Percentiles rank a stretch among this genome's conserved stretches.
These are phyloP conservation scores for Rhodofomes roseus DNA, from an alignment of 1,284 basidiomycete genomes.

Conservation along the genomic window DNA sequence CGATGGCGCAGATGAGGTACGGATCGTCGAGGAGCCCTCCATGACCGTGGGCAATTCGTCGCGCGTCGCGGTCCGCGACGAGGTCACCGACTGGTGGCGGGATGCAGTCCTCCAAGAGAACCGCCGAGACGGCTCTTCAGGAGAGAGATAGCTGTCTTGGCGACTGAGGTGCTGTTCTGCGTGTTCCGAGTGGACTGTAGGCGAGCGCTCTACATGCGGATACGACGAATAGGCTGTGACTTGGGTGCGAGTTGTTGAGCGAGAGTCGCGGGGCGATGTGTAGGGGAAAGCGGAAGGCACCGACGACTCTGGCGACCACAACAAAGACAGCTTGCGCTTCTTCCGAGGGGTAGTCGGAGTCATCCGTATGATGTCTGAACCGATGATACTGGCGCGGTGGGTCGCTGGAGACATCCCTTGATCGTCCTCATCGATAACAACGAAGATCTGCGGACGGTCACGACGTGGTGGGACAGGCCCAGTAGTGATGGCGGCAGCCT, in stretches of 20 bases:
- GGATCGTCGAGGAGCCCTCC: slow-evolving; percentile 8
- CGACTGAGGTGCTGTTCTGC: not conserved
- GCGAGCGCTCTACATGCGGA: not conserved
- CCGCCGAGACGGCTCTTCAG: slow-evolving; percentile 9
- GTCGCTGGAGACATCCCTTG: not conserved
- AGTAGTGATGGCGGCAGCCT: slow-evolving; percentile 9
- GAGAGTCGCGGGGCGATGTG: slow-evolving; percentile 3
- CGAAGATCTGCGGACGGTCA: slow-evolving; percentile 16
- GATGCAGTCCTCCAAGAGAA: slow-evolving; percentile 11
- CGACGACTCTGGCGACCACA: slow-evolving; percentile 14
- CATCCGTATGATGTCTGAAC: slow-evolving; percentile 29
- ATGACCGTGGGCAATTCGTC: slow-evolving; percentile 17
- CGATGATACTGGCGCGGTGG: slow-evolving; percentile 19
- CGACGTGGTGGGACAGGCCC: slow-evolving; percentile 15
- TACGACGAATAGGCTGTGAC: slow-evolving; percentile 1
- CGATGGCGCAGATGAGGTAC: not conserved
- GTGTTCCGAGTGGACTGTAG: not conserved
- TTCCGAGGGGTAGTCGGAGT: slow-evolving; percentile 10
- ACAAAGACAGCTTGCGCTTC: slow-evolving; percentile 14
- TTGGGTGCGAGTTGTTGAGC: slow-evolving; percentile 12
- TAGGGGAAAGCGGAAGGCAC: slow-evolving; percentile 11
- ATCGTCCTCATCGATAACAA: slow-evolving; percentile 15
- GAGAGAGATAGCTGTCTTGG: slow-evolving; percentile 7
- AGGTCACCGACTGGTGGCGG: slow-evolving; percentile 13
- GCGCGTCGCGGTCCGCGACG: slow-evolving; percentile 11